Conservation (phyloP, 148 eudicot genomes). For the Pouteria glomerata region DNA sequence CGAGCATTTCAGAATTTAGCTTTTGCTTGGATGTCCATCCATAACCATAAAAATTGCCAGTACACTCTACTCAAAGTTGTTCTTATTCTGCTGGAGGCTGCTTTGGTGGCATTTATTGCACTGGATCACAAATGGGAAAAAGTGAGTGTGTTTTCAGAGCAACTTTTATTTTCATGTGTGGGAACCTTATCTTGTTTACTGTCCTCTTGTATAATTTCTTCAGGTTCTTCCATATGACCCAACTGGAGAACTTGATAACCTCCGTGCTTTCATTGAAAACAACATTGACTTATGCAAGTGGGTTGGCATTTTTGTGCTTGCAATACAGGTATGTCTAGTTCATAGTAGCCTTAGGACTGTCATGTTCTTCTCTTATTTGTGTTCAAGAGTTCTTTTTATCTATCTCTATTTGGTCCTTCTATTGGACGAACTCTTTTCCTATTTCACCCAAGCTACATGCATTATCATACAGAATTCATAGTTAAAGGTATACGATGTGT, state of each 20-base stretch:
- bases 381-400: background rate
- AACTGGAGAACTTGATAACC: slow-evolving; percentile 63
- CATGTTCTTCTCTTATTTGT: background rate
- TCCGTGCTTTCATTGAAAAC: slow-evolving; percentile 47
- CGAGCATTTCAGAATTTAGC: background rate
- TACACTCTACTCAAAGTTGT: slow-evolving; percentile 42
- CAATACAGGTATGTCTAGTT: slow-evolving; percentile 45
- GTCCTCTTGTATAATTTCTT: slow-evolving; percentile 1
- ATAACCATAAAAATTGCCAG: slow-evolving; percentile 42
- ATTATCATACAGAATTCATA: too few relatives aligned
- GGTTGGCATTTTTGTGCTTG: slow-evolving; percentile 58
- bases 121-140: slow-evolving; percentile 65
- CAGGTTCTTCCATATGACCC: slow-evolving; percentile 78
- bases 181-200: slow-evolving; percentile 1
- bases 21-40: background rate
- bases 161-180: background rate
- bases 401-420: background rate
- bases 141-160: slow-evolving; percentile 28
- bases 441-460: background rate
- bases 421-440: background rate
- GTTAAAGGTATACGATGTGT: too few relatives aligned
- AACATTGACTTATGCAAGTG: slow-evolving; percentile 57
- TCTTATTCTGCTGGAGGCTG: slow-evolving; percentile 52
- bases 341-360: background rate
- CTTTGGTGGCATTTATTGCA: slow-evolving; percentile 56